phyloP scores from a whole-genome alignment of 345 rosid genomes.

The Gossypium sturtianum region DNA sequence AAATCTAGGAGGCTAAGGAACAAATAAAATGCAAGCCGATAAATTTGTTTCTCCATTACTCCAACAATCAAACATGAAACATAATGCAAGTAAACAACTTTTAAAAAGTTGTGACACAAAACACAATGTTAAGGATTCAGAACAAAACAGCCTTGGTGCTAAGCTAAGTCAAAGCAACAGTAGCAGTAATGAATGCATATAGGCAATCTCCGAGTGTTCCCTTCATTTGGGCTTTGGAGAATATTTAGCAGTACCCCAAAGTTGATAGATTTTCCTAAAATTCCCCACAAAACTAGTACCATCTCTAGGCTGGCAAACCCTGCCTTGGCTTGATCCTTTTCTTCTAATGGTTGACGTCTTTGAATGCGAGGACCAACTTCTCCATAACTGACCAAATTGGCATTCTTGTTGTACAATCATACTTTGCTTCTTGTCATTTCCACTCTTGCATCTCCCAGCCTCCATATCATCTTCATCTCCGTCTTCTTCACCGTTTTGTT shows the following conservation, averaged over 20 bases:
- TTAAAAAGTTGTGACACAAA: neutral
- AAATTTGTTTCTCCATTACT: too few species aligned
- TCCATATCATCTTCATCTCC: slow-evolving; percentile 23
- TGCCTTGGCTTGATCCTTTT: slow-evolving; percentile 15
- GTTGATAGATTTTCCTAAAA: slow-evolving; percentile 36
- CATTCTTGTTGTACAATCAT: slow-evolving; percentile 8
- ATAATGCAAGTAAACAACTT: neutral
- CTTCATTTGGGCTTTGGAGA: slow-evolving; percentile 17
- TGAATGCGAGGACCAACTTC: slow-evolving; percentile 37
- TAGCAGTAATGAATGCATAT: neutral
- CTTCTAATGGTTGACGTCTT: slow-evolving; percentile 25
- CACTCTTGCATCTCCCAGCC: slow-evolving; percentile 17
- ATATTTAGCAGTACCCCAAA: slow-evolving; percentile 28
- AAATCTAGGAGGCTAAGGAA: too few species aligned
- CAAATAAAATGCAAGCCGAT: too few species aligned
- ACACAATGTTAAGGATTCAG: neutral
- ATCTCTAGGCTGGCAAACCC: slow-evolving; percentile 13
- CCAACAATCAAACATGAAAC: too few species aligned
- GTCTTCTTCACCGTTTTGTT: slow-evolving; percentile 17
- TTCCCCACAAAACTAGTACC: slow-evolving; percentile 22
- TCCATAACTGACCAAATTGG: slow-evolving; percentile 23
- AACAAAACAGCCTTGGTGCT: neutral
- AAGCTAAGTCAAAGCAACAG: neutral
- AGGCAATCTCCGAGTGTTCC: slow-evolving; percentile 5
- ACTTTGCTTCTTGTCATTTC: slow-evolving; percentile 4